A percentile compares a stretch with the other conserved stretches of the same genome.
phyloP scores from a whole-genome alignment of 768 basidiomycete genomes.

The Filobasidium wieringae region DNA sequence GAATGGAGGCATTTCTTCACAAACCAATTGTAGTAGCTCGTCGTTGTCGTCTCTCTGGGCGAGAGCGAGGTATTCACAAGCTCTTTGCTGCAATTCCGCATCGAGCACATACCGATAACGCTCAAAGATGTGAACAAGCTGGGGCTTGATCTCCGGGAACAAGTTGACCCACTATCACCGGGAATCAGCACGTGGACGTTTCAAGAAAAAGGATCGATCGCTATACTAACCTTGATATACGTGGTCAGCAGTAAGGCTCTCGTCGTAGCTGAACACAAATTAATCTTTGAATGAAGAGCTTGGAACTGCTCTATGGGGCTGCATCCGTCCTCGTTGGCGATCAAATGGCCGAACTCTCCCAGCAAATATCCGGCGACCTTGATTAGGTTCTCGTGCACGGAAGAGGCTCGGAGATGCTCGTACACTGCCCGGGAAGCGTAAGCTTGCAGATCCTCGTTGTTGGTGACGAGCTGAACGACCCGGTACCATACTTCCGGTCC shows the following conservation, averaged over 20 bases:
- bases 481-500: conserved; percentile 99
- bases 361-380: conserved; percentile 95
- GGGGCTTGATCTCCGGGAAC: conserved; percentile 94
- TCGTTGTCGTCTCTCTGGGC: conserved; percentile 77
- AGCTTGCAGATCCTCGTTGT: conserved; percentile 92
- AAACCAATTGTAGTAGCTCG: conserved; percentile 81
- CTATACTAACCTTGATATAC: conserved; percentile 60
- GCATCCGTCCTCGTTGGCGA: conserved; percentile 87
- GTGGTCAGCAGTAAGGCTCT: conserved; percentile 86
- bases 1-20: conserved; percentile 99
- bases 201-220: no score
- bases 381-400: conserved; percentile 58
- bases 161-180: conserved; percentile 76
- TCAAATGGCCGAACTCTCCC: conserved; percentile 95
- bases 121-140: conserved; percentile 87
- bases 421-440: conserved; percentile 90
- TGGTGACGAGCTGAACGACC: conserved; percentile 94
- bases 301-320: conserved; percentile 92
- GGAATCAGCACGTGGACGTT: background rate
- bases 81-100: conserved; percentile 92
- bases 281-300: conserved; percentile 82
- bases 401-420: conserved; percentile 72
- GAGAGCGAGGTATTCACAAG: conserved; percentile 90
- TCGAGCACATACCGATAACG: conserved; percentile 96
- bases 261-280: conserved; percentile 83